Percentiles rank a stretch among this genome's conserved stretches.
These are phyloP conservation scores for Scutellaria baicalensis DNA, from an alignment of 257 asterid species.

Conservation along the genomic window DNA sequence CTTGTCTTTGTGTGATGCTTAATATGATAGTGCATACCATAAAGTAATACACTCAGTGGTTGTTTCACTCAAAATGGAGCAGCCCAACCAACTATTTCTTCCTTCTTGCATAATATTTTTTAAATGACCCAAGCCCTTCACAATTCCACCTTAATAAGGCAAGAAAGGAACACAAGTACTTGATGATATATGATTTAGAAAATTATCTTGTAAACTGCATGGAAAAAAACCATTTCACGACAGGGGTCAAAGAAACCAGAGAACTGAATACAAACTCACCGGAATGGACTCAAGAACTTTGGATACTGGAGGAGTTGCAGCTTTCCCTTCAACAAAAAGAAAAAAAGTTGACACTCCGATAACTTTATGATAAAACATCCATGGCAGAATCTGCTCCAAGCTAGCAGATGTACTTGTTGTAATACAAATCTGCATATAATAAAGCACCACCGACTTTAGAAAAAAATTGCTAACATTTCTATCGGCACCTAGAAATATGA, in stretches of 20 bases:
- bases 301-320: constrained; percentile 68
- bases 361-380: constrained; percentile 85
- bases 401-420: constrained; percentile 79
- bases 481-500: background rate
- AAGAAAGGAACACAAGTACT: background rate
- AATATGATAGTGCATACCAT: background rate
- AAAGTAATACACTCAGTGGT: background rate
- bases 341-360: constrained; percentile 69
- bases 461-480: background rate
- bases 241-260: constrained; percentile 2
- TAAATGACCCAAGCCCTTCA: background rate
- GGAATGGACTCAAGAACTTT: constrained; percentile 75
- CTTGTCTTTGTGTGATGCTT: background rate
- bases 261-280: constrained; percentile 34
- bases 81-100: background rate
- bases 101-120: background rate
- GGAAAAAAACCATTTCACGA: background rate
- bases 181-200: background rate
- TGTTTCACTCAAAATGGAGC: background rate
- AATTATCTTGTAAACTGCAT: background rate
- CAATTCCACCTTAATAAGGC: background rate
- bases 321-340: constrained; percentile 80
- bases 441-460: background rate
- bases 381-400: constrained; percentile 77
- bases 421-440: constrained; percentile 49